A percentile compares a stretch with the other conserved stretches of the same genome.
These are phyloP conservation scores for Botrytis elliptica DNA, from an alignment of 2,329 filamentous ascomycete genomes.

Conservation along the genomic window DNA sequence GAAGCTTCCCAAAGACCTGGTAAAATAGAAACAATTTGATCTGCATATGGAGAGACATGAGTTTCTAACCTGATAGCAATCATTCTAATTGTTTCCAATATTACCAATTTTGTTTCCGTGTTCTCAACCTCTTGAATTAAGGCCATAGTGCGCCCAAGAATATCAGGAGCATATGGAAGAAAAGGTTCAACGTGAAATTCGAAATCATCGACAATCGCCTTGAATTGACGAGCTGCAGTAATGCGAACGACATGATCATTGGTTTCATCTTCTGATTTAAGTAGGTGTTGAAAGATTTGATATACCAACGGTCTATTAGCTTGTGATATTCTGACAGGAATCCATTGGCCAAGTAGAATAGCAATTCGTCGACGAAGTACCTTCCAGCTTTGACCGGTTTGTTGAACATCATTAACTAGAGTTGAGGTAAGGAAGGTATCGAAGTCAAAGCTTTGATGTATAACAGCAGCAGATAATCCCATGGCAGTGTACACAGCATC, in stretches of 20 bases:
- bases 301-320: conserved; percentile 73
- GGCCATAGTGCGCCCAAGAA: conserved; percentile 70
- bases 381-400: conserved; percentile 62
- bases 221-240: conserved; percentile 83
- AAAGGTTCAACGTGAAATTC: conserved; percentile 75
- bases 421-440: conserved; percentile 73
- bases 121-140: conserved; percentile 78
- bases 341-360: conserved; percentile 88
- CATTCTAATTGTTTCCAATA: conserved; percentile 81
- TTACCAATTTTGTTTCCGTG: conserved; percentile 85
- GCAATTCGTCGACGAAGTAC: conserved; percentile 84
- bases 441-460: conserved; percentile 78
- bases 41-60: conserved; percentile 65
- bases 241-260: conserved; percentile 93
- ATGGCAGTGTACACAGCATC: conserved; percentile 95
- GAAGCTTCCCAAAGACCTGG: conserved; percentile 83
- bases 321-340: conserved; percentile 70
- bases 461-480: conserved; percentile 76
- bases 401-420: conserved; percentile 75
- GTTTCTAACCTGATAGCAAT: conserved; percentile 80
- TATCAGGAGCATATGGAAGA: conserved; percentile 70
- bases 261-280: conserved; percentile 70
- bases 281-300: conserved; percentile 82
- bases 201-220: conserved; percentile 78
- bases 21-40: conserved; percentile 77